Conservation (phyloP, 306 rosid species). For the Rosa lucieae region DNA sequence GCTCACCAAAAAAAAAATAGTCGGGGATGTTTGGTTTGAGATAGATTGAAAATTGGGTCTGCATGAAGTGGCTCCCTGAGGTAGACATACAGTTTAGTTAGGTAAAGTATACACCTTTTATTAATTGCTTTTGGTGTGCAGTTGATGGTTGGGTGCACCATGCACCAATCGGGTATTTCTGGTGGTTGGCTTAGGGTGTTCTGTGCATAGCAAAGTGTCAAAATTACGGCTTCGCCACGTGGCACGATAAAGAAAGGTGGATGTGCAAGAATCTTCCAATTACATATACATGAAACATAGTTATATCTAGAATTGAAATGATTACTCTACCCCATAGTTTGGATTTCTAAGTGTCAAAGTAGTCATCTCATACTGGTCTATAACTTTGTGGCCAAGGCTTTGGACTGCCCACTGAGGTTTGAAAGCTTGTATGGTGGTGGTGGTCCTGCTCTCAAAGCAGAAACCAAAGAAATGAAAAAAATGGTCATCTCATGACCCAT, state of each 20-base stretch:
- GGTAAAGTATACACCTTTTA: not conserved
- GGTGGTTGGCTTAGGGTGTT: not conserved
- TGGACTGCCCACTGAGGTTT: not conserved
- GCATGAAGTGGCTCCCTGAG: not conserved
- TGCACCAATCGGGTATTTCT: not conserved
- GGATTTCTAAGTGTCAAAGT: not conserved
- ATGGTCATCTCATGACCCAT: not conserved
- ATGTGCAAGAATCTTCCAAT: not conserved
- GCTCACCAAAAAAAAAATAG: conserved; percentile 5
- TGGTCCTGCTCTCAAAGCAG: not conserved
- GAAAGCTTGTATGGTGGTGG: not conserved
- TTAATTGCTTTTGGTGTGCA: not conserved
- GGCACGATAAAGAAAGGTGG: not conserved
- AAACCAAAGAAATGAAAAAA: not conserved
- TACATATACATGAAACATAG: not conserved
- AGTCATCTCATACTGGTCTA: not conserved
- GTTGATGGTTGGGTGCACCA: not conserved
- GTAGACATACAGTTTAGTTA: not conserved
- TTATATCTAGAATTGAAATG: not conserved
- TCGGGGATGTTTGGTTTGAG: not conserved
- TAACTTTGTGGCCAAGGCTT: not conserved
- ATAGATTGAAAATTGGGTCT: not conserved
- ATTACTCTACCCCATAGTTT: not conserved
- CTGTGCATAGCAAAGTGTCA: not conserved
- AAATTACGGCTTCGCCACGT: not conserved